These are phyloP conservation scores for Fusarium pseudonygamai DNA, from an alignment of 2,329 filamentous ascomycete species.

Conservation along the genomic window DNA sequence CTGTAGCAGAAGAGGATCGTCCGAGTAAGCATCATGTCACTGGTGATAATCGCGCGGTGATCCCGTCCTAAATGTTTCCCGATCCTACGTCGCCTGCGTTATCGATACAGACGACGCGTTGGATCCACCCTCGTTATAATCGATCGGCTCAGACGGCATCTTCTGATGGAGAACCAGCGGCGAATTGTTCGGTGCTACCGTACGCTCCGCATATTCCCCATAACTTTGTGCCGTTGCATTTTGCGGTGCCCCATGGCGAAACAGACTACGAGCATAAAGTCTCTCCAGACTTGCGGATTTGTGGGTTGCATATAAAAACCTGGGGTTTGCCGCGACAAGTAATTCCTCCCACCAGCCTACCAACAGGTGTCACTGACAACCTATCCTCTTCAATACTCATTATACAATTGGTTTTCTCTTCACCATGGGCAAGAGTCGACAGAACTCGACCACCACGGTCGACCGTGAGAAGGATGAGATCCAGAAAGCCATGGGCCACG, in stretches of 20 bases:
- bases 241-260: constrained; percentile 30
- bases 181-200: constrained; percentile 40
- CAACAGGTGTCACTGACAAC: constrained; percentile 4
- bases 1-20: constrained; percentile 2
- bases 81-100: not conserved
- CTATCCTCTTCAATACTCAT: not conserved
- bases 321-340: constrained; percentile 14
- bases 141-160: constrained; percentile 31
- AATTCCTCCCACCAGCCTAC: not conserved
- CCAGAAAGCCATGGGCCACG: constrained; percentile 27
- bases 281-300: constrained; percentile 19
- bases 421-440: constrained; percentile 27
- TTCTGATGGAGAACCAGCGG: constrained; percentile 32
- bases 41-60: constrained; percentile 15
- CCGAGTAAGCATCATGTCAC: constrained; percentile 6
- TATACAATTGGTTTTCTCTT: too few relatives aligned
- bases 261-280: constrained; percentile 16
- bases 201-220: constrained; percentile 10
- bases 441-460: constrained; percentile 36
- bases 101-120: not conserved
- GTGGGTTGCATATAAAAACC: constrained; percentile 27
- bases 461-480: constrained; percentile 36
- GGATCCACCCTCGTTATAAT: constrained; percentile 1
- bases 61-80: not conserved
- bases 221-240: constrained; percentile 10